Evolutionary conservation across 306 rosid genomes (phyloP), one percentile per base, ranked within the genome.

Genomic region (Aeschynomene evenia): DNA sequence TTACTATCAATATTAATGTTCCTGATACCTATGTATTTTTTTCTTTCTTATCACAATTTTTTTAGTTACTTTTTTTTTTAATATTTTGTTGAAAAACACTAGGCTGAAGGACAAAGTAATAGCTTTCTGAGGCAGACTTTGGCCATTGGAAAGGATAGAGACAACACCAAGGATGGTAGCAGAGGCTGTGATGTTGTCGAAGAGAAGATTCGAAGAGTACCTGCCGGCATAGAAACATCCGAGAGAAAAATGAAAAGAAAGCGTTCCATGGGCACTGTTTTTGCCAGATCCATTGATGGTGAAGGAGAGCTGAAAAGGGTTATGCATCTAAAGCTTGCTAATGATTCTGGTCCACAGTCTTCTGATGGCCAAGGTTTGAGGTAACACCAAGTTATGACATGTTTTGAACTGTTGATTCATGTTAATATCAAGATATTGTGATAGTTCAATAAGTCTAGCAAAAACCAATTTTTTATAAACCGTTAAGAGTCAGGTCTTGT

Each of bases 241-340:
- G 96, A 89, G 70, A 80, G 81, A 77, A 89, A 88, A 80, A 82
- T 83, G 80, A 88, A 79, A 88, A 86, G 95, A 77, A 87, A 86
- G 75, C 93, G 91, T 53, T 86, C 96, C 71, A 79, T 84, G 76
- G 84, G 89, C 7, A 61, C 84, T 11, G 86, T 66, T 72, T 76
- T 76, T 67, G 67, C 80, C 48, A 78, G 96, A 83, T 77, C 89
- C 42, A 54, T 72, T 52, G 93, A 88, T 31, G 87, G 77, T 67
- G 96, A 92, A 64, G 86, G 82, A 67, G 95, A 86, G 81, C 75
- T 60, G 23, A 92, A 88, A 70, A 83, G 82, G 34, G 82, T 46
- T 70, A 80, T 73, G 88, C 82, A 72, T 75, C 85, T 76, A 71
- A 92, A 86, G 85, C 85, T 71, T 73, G 67, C 83, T 69, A 88